These are phyloP conservation scores for Claviceps sp. DNA, from an alignment of 2,329 filamentous ascomycete species.

Conservation along the genomic window DNA sequence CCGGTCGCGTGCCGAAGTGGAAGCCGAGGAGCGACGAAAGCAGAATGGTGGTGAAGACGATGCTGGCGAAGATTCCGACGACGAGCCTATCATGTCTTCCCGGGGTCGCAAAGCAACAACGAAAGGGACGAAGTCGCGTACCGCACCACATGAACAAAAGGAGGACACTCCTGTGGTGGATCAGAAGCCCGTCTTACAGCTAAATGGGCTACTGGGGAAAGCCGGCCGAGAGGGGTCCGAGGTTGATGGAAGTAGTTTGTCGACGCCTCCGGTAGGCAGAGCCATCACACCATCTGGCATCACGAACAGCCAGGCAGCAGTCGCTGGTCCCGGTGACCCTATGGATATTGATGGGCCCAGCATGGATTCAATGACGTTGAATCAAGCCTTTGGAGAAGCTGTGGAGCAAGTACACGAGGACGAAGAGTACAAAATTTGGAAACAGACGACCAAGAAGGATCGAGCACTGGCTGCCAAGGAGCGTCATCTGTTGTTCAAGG, in stretches of 20 bases:
- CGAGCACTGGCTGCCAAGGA: conserved; percentile 77
- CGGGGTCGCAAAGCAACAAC: conserved; percentile 73
- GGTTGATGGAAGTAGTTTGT: conserved; percentile 70
- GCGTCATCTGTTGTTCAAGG: conserved; percentile 73
- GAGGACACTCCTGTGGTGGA: conserved; percentile 70
- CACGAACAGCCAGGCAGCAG: conserved; percentile 50
- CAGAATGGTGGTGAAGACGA: conserved; percentile 77
- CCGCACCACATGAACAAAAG: conserved; percentile 57
- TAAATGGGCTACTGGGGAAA: conserved; percentile 49
- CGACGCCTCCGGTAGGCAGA: conserved; percentile 64
- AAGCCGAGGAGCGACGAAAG: conserved; percentile 73
- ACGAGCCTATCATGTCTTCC: conserved; percentile 97
- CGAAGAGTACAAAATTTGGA: conserved; percentile 96
- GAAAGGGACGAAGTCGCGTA: conserved; percentile 64
- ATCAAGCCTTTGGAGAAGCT: conserved; percentile 50
- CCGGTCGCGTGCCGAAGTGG: conserved; percentile 82
- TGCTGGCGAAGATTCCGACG: conserved; percentile 80
- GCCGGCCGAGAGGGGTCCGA: conserved; percentile 61
- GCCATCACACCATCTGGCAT: conserved; percentile 60
- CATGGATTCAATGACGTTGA: conserved; percentile 50
- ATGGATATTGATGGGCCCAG: conserved; percentile 79
- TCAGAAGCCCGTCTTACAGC: conserved; percentile 57
- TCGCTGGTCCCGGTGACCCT: conserved; percentile 63
- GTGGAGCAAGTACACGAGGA: conserved; percentile 72
- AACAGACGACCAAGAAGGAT: conserved; percentile 95